Evolutionary conservation across 495 filamentous ascomycete genomes (phyloP), one percentile per base, ranked within the genome.

Genomic region (Pseudoneurospora amorphoporcata): DNA sequence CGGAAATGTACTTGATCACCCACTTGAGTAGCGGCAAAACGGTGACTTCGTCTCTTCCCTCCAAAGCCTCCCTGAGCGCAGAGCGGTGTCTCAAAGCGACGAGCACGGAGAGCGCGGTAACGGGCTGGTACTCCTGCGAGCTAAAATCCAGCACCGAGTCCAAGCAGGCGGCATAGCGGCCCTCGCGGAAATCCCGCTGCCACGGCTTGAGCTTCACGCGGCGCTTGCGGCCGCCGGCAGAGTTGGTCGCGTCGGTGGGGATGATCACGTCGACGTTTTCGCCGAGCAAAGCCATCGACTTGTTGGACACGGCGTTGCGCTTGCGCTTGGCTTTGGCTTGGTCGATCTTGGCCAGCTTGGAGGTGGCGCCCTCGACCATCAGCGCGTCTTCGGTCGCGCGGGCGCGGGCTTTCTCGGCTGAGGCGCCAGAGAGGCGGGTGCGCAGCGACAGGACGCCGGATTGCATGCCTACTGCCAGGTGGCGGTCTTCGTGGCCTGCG

Each of bases 401-500:
- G 73, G 95, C 92, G 32, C 88, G 85, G 72, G 92, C 92, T 72
- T 87, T 88, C 41, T 90, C 87, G 65, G 95, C 95, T 69, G 94
- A 90, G 71, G 93, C 86, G 17, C 95, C 94, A 0, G 92, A 91
- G 0, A 96, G 87, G 0, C 94, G 89, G 29, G 96, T 98, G 77
- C 91, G 90, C 73, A 98, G 87, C 3, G 93, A 95, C 4, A 99
- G 83, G 2, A 97, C 84, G 39, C 96, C 96, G 3, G 93, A 95
- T 73, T 94, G 90, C 90, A 98, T 92, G 81, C 96, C 95, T 0
- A 98, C 95, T 8, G 90, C 93, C 39, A 99, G 86, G 81, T 99
- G 95, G 70, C 92, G 91, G 76, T 90, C 88, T 76, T 97, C 93
- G 75, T 93, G 92, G 35, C 87, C 87, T 19, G 86, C 84, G 32